Conservation (phyloP, 2,329 filamentous ascomycete genomes). For the Aphanocladium album region DNA sequence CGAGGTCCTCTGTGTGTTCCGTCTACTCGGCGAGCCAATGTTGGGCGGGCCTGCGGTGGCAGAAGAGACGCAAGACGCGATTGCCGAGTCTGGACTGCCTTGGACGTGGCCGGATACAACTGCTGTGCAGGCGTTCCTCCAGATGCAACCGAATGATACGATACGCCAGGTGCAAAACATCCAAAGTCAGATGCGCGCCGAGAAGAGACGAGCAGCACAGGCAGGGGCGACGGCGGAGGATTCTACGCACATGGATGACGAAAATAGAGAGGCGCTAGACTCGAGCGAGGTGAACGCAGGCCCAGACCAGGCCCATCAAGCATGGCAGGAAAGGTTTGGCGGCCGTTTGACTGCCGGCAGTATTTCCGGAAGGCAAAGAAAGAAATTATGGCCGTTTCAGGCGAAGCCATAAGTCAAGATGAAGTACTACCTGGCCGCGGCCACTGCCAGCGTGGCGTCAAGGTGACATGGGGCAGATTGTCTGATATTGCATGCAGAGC, state of each 20-base stretch:
- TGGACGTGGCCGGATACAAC: constrained; percentile 37
- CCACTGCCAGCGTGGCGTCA: background rate
- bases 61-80: constrained; percentile 23
- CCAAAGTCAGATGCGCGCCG: constrained; percentile 19
- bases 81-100: constrained; percentile 21
- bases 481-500: background rate
- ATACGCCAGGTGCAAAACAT: constrained; percentile 22
- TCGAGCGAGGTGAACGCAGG: background rate
- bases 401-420: constrained; percentile 7
- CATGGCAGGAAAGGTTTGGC: background rate
- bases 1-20: constrained; percentile 42
- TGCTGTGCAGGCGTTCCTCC: constrained; percentile 30
- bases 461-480: background rate
- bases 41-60: constrained; percentile 19
- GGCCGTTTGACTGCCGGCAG: background rate
- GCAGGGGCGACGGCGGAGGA: background rate
- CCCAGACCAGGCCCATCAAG: background rate
- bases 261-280: background rate
- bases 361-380: background rate
- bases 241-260: background rate
- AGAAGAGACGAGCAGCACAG: background rate
- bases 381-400: constrained; percentile 3
- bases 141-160: constrained; percentile 21
- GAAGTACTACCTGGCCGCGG: background rate
- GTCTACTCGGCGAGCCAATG: constrained; percentile 29